Evolutionary conservation across 2,329 filamentous ascomycete genomes (phyloP), one percentile per base, ranked within the genome.

Genomic region (Trichoderma afroharzianum): DNA sequence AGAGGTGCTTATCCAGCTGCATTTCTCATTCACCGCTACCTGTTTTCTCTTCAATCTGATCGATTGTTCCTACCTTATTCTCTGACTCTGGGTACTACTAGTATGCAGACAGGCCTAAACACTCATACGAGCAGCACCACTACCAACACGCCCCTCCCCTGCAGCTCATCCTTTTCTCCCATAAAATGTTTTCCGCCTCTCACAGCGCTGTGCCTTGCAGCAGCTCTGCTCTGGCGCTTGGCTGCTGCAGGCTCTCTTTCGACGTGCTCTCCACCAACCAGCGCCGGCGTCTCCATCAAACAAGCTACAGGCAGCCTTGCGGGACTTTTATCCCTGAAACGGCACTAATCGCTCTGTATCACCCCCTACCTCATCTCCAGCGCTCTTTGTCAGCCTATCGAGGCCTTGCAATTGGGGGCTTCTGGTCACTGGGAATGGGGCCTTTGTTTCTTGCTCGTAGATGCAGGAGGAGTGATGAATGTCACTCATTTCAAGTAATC

Each of bases 271-370:
- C 28, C 28, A 28, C 68, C 68, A 63, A 70, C 59, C 68, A 70
- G 59, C 59, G 8, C 43, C 61, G 58, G 58, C 50, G 58, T 63
- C 59, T 18, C 68, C 68, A 70, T 70, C 61, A 64, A 70, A 70
- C 68, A 70, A 70, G 68, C 68, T 70, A 55, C 58, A 63, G 58
- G 67, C 59, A 50, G 68, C 53, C 33, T 43, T 58, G 69, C 53
- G 62, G 69, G 69, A 66, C 47, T 63, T 68, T 63, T 71, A 66
- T 61, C 63, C 63, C 69, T 71, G 69, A 71, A 71, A 71, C 69
- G 32, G 63, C 69, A 47, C 69, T 71, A 71, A 61, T 61, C 63
- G 53, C 57, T 61, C 53, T 63, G 61, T 50, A n/a, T 39, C 26
- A 58, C 59, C 68, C 61, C 68, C 68, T 64, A 55, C 61, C 32